Conservation (phyloP, 2,329 filamentous ascomycete species). For the Escovopsis weberi region DNA sequence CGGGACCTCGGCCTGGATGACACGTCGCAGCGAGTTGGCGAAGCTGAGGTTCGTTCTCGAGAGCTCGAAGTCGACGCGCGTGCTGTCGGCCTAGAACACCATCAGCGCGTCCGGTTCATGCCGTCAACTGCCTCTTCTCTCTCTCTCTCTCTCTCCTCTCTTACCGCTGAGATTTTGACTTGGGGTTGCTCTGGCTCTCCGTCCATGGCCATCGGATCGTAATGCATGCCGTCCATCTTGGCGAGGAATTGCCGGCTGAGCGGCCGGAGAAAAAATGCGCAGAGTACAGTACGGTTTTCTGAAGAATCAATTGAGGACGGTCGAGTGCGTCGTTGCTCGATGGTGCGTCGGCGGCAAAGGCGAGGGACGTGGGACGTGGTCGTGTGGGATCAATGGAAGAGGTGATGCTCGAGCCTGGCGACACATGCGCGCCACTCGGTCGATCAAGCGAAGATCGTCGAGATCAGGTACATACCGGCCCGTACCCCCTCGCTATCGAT, state of each 20-base stretch:
- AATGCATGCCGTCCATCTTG: constrained; percentile 37
- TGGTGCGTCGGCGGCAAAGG: too few species aligned
- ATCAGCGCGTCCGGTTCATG: constrained; percentile 1
- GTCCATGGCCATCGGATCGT: constrained; percentile 46
- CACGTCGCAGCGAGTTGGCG: constrained; percentile 80
- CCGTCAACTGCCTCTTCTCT: too few species aligned
- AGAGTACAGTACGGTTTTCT: too few species aligned
- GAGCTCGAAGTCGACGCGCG: constrained; percentile 83
- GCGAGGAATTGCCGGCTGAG: constrained; percentile 1
- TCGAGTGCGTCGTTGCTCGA: too few species aligned
- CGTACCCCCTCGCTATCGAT: too few species aligned
- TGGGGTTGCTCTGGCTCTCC: constrained; percentile 40
- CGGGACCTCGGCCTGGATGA: constrained; percentile 86
- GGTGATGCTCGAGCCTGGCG: background rate
- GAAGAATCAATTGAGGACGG: background rate
- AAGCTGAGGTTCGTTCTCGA: constrained; percentile 80
- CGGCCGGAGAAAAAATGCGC: constrained; percentile 1
- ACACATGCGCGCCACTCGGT: constrained; percentile 1
- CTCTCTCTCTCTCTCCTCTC: constrained; percentile 7
- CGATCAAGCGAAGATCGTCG: constrained; percentile 4
- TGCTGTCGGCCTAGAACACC: constrained; percentile 55
- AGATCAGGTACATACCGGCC: constrained; percentile 19
- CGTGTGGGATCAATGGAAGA: constrained; percentile 1
- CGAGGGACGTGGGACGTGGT: too few species aligned
- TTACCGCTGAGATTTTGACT: constrained; percentile 46